A percentile compares a stretch with the other conserved stretches of the same genome.
Evolutionary conservation across 83 land plant species (phyloP).

Genomic region (Picea mariana): DNA sequence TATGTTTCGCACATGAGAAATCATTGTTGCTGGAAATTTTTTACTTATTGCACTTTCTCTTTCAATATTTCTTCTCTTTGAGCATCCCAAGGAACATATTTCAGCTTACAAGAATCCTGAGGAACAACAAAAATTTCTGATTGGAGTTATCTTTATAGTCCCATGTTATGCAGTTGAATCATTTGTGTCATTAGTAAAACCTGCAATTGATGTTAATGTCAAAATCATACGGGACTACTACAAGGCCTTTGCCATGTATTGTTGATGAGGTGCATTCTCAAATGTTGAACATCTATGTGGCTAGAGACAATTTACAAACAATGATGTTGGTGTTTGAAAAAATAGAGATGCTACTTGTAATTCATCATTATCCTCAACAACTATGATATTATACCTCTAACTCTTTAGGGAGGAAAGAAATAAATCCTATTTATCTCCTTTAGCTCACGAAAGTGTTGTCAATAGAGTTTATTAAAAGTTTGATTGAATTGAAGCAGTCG

Average conservation of each 20-base stretch:
- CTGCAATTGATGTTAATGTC: too few species aligned
- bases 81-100: too few species aligned
- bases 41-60: constrained; percentile 62
- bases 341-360: constrained; percentile 26
- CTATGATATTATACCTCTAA: too few species aligned
- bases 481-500: too few species aligned
- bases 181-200: too few species aligned
- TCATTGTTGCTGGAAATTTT: constrained; percentile 61
- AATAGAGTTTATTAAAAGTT: too few species aligned
- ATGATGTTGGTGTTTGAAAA: constrained; percentile 60
- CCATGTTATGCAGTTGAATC: constrained; percentile 89
- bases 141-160: constrained; percentile 94
- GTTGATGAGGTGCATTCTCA: constrained; percentile 81
- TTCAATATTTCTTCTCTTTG: constrained; percentile 76
- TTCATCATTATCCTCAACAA: too few species aligned
- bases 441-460: too few species aligned
- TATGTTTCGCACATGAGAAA: constrained; percentile 46
- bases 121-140: constrained; percentile 98
- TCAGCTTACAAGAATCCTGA: constrained; percentile 89
- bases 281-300: constrained; percentile 80
- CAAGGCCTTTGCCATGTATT: constrained; percentile 36
- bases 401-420: too few species aligned
- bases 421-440: too few species aligned
- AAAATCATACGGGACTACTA: too few species aligned
- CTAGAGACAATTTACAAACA: constrained; percentile 46